Percentiles rank a stretch among this genome's conserved stretches.
These are phyloP conservation scores for Hygrophila difformis DNA, from an alignment of 257 asterid species.

Conservation along the genomic window DNA sequence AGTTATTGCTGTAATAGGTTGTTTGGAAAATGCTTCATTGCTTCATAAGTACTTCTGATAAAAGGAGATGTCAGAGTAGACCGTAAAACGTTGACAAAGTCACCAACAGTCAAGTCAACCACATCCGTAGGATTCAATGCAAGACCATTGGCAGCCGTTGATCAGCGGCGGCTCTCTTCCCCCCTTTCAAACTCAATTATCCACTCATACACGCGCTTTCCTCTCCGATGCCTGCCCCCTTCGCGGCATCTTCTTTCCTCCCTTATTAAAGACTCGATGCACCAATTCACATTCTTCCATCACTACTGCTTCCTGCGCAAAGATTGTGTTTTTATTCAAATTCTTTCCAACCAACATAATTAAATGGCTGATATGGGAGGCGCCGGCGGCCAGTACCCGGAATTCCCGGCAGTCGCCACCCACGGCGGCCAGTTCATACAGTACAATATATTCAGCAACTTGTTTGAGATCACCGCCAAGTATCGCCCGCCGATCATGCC, in stretches of 20 bases:
- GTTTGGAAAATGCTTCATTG: too few species aligned
- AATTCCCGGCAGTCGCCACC: slow-evolving; percentile 56
- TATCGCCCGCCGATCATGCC: slow-evolving; percentile 90
- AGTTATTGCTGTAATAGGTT: too few species aligned
- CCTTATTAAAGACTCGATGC: background rate
- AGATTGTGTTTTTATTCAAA: background rate
- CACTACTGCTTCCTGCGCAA: background rate
- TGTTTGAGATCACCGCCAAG: slow-evolving; percentile 69
- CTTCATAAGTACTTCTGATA: too few species aligned
- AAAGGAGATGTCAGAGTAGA: too few species aligned
- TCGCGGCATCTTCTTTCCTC: background rate
- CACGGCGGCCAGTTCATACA: slow-evolving; percentile 73
- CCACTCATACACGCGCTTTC: slow-evolving; percentile 3
- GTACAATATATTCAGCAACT: slow-evolving; percentile 66
- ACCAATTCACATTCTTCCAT: background rate
- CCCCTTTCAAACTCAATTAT: background rate
- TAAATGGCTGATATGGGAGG: slow-evolving; percentile 6
- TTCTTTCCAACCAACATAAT: too few species aligned
- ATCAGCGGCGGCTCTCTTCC: background rate
- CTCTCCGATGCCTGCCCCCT: background rate
- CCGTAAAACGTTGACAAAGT: too few species aligned
- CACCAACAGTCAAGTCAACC: background rate
- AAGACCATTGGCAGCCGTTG: slow-evolving; percentile 4
- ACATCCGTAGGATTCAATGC: background rate
- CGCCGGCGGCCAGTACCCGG: slow-evolving; percentile 52